Base-by-base conservation (phyloP, 306 rosid genomes). In the Vigna nakashimae region DNA sequence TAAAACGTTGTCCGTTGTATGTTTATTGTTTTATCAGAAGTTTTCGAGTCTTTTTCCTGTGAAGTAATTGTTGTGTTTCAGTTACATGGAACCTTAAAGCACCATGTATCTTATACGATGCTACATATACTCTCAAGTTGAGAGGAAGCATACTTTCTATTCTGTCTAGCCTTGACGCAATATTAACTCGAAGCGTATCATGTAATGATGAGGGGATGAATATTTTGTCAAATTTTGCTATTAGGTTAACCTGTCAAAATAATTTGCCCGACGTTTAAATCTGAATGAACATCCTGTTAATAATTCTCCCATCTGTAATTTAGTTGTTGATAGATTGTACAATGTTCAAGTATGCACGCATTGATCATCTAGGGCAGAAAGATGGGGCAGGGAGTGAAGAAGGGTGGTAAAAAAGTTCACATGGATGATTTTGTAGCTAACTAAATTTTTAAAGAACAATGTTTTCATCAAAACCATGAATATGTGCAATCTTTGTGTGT, bases 351-450 rank as follows among this genome's bases (percentile, higher is more conserved):
- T 62, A 48, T 38, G 76, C 11, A 5, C 12, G 40, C 28, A 75
- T 32, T 20, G 26, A 38, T 49, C 42, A 36, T 74, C 71, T 6
- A 10, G 26, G 75, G 16, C 24, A 15, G 67, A 48, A 63, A 7
- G 45, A 22, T 13, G 42, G 43, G 22, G 9, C 2, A 71, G 80
- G 18, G 77, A 75, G 59, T 42, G 51, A 80, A 75, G 62, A 79
- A 75, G 56, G 71, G 40, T 58, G 36, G 43, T 32, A 14, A 76
- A 42, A 76, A 63, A 1, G 66, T 43, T 80, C 59, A 3, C 17
- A 36, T 43, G 20, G 57, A 16, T 77, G 65, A 16, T 71, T 56
- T 57, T 43, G 50, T 48, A 55, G 22, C 73, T 48, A 60, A 30
- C 63, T 2, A 8, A 43, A 48, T 76, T 63, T 65, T 22, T 64